Evolutionary conservation across 2,329 filamentous ascomycete species (phyloP).

Genomic region (Sporothrix protearum): DNA sequence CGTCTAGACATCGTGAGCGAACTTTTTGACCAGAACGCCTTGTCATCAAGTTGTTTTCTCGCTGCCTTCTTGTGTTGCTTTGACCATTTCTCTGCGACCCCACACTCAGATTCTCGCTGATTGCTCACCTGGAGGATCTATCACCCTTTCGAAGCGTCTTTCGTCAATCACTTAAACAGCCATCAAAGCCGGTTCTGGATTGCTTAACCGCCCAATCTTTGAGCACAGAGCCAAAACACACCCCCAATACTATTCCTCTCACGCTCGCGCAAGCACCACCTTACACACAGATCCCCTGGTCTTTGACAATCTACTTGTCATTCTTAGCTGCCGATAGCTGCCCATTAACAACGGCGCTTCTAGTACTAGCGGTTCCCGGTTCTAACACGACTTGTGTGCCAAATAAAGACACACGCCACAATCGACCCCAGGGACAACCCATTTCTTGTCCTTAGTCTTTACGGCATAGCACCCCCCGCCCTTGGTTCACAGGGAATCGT

Average conservation of each 20-base stretch:
- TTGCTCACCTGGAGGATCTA: conserved; percentile 12
- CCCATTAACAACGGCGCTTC: conserved; percentile 10
- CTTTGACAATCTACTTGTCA: background rate
- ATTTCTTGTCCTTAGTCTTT: background rate
- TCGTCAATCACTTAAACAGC: conserved; percentile 19
- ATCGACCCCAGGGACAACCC: background rate
- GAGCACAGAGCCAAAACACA: background rate
- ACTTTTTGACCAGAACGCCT: background rate
- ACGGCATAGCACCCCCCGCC: background rate
- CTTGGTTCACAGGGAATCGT: background rate
- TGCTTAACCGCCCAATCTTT: background rate
- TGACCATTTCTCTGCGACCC: background rate
- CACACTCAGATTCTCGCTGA: background rate
- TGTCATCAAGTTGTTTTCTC: background rate
- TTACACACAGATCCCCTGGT: background rate
- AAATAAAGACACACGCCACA: conserved; percentile 11
- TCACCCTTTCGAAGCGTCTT: background rate
- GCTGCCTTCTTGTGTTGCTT: background rate
- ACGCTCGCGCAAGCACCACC: background rate
- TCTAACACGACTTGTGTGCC: conserved; percentile 2
- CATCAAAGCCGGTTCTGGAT: conserved; percentile 22
- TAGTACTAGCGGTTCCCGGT: background rate
- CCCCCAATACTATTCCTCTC: background rate
- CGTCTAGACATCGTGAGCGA: background rate
- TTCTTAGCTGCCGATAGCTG: background rate